A percentile compares a stretch with the other conserved stretches of the same genome.
These are phyloP conservation scores for Misopates orontium DNA, from an alignment of 257 asterid species.

Conservation along the genomic window DNA sequence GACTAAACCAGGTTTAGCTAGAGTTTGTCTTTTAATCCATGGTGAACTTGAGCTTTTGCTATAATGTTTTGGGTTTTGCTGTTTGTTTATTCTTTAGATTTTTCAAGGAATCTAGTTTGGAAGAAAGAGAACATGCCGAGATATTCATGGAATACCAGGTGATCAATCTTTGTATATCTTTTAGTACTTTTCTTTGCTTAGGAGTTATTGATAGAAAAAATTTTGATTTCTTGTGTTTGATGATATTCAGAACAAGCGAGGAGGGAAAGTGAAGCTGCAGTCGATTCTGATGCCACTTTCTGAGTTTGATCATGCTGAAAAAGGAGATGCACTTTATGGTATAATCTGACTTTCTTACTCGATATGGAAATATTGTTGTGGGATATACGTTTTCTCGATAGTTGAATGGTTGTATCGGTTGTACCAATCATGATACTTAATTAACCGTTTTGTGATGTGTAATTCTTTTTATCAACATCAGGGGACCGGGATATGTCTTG, in stretches of 20 bases:
- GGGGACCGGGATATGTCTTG: slow-evolving; percentile 42
- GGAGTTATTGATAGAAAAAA: background rate
- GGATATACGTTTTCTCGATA: slow-evolving; percentile 27
- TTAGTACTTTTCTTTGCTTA: background rate
- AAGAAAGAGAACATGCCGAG: slow-evolving; percentile 84
- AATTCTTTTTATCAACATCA: slow-evolving; percentile 25
- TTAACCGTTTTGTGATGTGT: slow-evolving; percentile 19
- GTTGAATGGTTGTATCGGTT: slow-evolving; percentile 29
- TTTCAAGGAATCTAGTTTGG: slow-evolving; percentile 76
- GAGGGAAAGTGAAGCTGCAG: slow-evolving; percentile 76
- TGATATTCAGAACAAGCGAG: slow-evolving; percentile 54
- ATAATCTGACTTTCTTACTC: slow-evolving; percentile 18
- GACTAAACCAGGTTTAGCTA: no score
- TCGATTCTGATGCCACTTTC: slow-evolving; percentile 68
- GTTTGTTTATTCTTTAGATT: slow-evolving; percentile 37
- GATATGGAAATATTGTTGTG: slow-evolving; percentile 19
- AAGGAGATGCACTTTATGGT: slow-evolving; percentile 86
- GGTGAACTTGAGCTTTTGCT: background rate
- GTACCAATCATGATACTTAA: slow-evolving; percentile 8
- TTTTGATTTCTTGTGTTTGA: background rate
- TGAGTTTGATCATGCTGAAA: slow-evolving; percentile 73
- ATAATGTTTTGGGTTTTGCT: background rate
- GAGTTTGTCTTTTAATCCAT: no score
- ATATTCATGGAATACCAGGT: slow-evolving; percentile 84
- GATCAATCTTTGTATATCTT: slow-evolving; percentile 12